A percentile compares a stretch with the other conserved stretches of the same genome.
These are phyloP conservation scores for Fusarium dlaminii DNA, from an alignment of 2,329 filamentous ascomycete species.

Conservation along the genomic window DNA sequence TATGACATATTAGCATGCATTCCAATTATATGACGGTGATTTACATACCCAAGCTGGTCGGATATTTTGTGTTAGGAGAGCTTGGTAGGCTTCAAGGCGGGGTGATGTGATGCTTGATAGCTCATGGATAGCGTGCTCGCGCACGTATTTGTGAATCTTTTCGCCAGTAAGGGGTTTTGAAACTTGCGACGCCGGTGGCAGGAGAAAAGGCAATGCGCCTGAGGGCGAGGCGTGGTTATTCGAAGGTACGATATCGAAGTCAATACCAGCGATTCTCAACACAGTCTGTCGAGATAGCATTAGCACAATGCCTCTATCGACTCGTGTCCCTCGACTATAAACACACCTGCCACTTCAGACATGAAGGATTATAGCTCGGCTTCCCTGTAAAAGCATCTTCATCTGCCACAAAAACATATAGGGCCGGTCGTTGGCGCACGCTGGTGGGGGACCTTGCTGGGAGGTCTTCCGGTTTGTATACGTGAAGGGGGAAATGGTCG, in stretches of 20 bases:
- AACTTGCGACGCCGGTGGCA: slow-evolving; percentile 59
- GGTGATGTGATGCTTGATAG: slow-evolving; percentile 61
- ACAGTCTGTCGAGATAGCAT: slow-evolving; percentile 68
- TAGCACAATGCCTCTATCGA: neutral
- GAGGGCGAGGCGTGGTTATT: slow-evolving; percentile 94
- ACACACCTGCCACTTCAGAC: slow-evolving; percentile 93
- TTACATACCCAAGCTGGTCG: slow-evolving; percentile 81
- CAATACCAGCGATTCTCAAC: slow-evolving; percentile 77
- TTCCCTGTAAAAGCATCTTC: slow-evolving; percentile 67
- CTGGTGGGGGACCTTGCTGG: slow-evolving; percentile 65
- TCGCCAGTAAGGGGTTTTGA: slow-evolving; percentile 53
- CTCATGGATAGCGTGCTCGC: slow-evolving; percentile 52
- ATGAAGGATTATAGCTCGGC: slow-evolving; percentile 90
- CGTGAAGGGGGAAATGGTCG: slow-evolving; percentile 80
- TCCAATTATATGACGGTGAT: neutral
- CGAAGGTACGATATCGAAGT: slow-evolving; percentile 74
- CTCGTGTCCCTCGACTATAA: neutral
- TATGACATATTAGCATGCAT: slow-evolving; percentile 42
- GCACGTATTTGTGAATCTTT: slow-evolving; percentile 75
- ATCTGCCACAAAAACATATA: slow-evolving; percentile 81
- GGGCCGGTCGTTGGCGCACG: slow-evolving; percentile 58
- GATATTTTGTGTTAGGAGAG: slow-evolving; percentile 80
- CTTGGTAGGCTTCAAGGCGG: slow-evolving; percentile 78
- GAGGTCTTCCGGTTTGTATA: slow-evolving; percentile 78
- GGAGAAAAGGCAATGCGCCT: slow-evolving; percentile 87